Conservation (phyloP, 2,329 filamentous ascomycete species). For the Huntiella decipiens region DNA sequence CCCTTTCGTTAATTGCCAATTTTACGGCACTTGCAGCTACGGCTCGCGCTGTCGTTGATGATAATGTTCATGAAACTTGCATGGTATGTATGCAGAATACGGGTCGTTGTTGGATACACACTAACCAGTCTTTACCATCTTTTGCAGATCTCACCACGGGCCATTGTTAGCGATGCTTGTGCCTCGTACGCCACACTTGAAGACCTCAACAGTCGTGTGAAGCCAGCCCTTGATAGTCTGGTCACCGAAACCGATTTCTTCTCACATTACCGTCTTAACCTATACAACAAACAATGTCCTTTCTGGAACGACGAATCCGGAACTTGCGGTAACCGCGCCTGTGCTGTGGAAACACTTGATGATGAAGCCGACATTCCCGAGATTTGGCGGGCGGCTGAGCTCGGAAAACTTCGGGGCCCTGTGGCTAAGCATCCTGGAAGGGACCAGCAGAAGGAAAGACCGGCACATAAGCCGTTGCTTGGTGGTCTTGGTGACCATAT, state of each 20-base stretch:
- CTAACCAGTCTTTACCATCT: neutral
- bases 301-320: slow-evolving; percentile 90
- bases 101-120: neutral
- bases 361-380: slow-evolving; percentile 85
- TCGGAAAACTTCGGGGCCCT: slow-evolving; percentile 82
- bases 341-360: slow-evolving; percentile 84
- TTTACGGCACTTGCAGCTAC: too few relatives aligned
- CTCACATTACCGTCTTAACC: slow-evolving; percentile 85
- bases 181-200: slow-evolving; percentile 86
- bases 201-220: slow-evolving; percentile 56
- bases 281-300: slow-evolving; percentile 85
- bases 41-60: too few relatives aligned
- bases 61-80: too few relatives aligned
- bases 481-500: slow-evolving; percentile 71
- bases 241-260: slow-evolving; percentile 91
- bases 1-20: neutral
- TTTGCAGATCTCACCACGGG: slow-evolving; percentile 61
- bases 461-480: slow-evolving; percentile 49
- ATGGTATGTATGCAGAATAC: too few relatives aligned
- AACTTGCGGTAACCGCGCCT: slow-evolving; percentile 94
- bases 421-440: slow-evolving; percentile 75
- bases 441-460: slow-evolving; percentile 50
- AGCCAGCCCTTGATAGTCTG: slow-evolving; percentile 59
- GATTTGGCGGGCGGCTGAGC: slow-evolving; percentile 78
- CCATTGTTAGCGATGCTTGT: slow-evolving; percentile 86